Evolutionary conservation across 345 rosid genomes (phyloP).

Genomic region (Salix brachista): DNA sequence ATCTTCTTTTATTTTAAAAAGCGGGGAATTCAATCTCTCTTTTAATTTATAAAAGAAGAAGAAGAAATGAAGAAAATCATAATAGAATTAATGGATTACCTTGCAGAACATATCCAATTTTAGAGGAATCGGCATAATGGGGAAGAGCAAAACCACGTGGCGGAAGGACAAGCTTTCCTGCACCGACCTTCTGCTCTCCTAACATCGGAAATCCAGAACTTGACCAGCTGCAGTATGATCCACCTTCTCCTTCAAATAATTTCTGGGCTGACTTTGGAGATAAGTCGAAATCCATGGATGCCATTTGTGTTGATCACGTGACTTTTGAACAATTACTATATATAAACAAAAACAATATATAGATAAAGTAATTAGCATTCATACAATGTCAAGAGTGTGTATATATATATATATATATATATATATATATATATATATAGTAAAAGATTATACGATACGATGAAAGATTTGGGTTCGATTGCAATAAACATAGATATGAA

Average conservation of each 20-base stretch:
- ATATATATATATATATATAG: too few species aligned
- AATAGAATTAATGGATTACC: background rate
- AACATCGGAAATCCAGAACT: conserved; percentile 22
- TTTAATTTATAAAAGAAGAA: background rate
- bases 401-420: too few species aligned
- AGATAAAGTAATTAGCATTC: too few species aligned
- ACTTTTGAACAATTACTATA: too few species aligned
- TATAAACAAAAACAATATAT: too few species aligned
- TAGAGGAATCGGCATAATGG: conserved; percentile 35
- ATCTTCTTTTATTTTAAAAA: too few species aligned
- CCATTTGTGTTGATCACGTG: too few species aligned
- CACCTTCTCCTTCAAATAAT: conserved; percentile 28
- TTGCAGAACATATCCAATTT: conserved; percentile 35
- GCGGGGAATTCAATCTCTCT: too few species aligned
- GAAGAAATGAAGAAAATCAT: background rate
- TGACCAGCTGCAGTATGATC: conserved; percentile 33
- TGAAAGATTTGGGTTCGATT: too few species aligned
- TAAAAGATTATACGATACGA: too few species aligned
- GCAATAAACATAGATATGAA: too few species aligned
- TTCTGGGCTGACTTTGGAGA: conserved; percentile 20
- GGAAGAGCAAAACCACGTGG: conserved; percentile 36
- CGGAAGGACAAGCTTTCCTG: conserved; percentile 22
- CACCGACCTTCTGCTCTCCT: conserved; percentile 21
- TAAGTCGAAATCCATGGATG: conserved; percentile 24
- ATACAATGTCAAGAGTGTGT: too few species aligned